Conservation (phyloP, 106 monocot species). For the Dendrobium officinale region DNA sequence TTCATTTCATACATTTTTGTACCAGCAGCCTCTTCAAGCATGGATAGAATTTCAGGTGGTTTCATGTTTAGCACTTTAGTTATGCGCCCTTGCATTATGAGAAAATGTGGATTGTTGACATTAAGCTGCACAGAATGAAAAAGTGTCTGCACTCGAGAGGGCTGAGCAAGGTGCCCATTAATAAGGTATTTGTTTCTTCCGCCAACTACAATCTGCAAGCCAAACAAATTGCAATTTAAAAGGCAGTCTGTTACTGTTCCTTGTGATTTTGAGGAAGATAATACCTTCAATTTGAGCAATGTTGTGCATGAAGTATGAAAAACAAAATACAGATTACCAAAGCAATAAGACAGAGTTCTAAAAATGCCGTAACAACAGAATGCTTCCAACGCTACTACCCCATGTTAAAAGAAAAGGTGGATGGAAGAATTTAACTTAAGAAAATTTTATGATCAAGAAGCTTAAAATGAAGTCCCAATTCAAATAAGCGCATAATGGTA, state of each 20-base stretch:
- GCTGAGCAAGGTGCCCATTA: slow-evolving; percentile 87
- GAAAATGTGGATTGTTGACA: slow-evolving; percentile 96
- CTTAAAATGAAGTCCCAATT: background rate
- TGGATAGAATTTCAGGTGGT: slow-evolving; percentile 92
- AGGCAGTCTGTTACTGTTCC: background rate
- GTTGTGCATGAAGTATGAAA: background rate
- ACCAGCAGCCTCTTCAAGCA: slow-evolving; percentile 98
- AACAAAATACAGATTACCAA: slow-evolving; percentile 1
- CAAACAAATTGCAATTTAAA: background rate
- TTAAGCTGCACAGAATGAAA: slow-evolving; percentile 98
- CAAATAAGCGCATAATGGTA: background rate
- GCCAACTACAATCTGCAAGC: slow-evolving; percentile 75
- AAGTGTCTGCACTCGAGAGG: slow-evolving; percentile 86
- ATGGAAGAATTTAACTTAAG: too few species aligned
- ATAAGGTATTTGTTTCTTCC: slow-evolving; percentile 94
- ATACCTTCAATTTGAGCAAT: background rate
- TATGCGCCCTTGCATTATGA: slow-evolving; percentile 98
- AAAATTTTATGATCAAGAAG: background rate
- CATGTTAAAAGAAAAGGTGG: too few species aligned
- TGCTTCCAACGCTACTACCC: too few species aligned
- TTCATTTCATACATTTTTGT: slow-evolving; percentile 98
- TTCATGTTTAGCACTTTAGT: slow-evolving; percentile 99
- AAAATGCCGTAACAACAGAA: too few species aligned
- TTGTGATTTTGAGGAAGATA: background rate
- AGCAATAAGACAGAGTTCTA: background rate